Conservation (phyloP, 2,329 filamentous ascomycete genomes). For the Penicillium psychrosexuale region DNA sequence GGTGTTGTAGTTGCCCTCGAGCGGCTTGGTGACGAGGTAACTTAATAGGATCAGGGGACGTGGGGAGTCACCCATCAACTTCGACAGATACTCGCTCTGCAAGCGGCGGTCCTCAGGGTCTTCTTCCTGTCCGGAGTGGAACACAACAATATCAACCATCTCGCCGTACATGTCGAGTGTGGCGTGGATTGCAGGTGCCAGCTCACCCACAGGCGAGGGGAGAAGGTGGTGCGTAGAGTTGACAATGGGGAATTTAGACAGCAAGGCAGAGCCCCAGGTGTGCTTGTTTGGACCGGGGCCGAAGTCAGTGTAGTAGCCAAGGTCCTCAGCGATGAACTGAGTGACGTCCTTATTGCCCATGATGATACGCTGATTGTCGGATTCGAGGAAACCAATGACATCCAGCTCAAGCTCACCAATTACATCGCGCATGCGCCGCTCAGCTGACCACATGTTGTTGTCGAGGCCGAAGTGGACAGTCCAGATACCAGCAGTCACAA, state of each 20-base stretch:
- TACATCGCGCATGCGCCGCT: constrained; percentile 86
- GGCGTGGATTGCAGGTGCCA: constrained; percentile 95
- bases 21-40: constrained; percentile 87
- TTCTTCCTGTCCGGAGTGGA: constrained; percentile 98
- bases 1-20: constrained; percentile 92
- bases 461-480: constrained; percentile 97
- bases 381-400: constrained; percentile 89
- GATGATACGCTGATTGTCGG: constrained; percentile 93
- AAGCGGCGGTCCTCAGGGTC: constrained; percentile 86
- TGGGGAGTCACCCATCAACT: constrained; percentile 78
- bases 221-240: constrained; percentile 96
- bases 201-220: constrained; percentile 87
- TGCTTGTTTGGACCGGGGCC: constrained; percentile 98
- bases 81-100: constrained; percentile 79
- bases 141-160: constrained; percentile 89
- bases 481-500: constrained; percentile 95
- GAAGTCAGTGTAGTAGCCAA: constrained; percentile 98
- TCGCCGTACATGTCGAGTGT: constrained; percentile 90
- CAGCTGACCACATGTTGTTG: constrained; percentile 98
- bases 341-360: constrained; percentile 98
- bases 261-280: constrained; percentile 88
- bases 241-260: constrained; percentile 96
- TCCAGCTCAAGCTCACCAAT: constrained; percentile 96
- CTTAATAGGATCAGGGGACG: constrained; percentile 82
- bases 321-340: constrained; percentile 89